Conservation (phyloP, 2,329 filamentous ascomycete species). For the Penicillium polonicum region DNA sequence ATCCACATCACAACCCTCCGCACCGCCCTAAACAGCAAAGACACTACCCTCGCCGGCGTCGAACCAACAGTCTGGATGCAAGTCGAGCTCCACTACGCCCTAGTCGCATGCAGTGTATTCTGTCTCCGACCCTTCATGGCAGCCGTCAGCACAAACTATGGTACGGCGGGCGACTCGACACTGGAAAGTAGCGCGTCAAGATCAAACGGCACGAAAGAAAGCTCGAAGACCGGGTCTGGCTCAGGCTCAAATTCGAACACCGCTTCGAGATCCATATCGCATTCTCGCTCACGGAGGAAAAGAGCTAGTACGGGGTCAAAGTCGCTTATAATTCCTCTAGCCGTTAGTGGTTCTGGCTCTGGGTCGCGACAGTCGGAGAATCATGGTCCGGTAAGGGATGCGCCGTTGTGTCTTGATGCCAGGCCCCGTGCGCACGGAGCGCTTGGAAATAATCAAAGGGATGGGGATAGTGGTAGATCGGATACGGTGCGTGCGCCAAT, state of each 20-base stretch:
- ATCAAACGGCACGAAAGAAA: constrained; percentile 17
- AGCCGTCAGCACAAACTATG: constrained; percentile 39
- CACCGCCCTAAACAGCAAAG: constrained; percentile 28
- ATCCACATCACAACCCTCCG: constrained; percentile 38
- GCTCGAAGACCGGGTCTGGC: constrained; percentile 19
- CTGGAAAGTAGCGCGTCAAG: constrained; percentile 27
- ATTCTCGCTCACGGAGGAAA: constrained; percentile 2
- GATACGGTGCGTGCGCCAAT: not conserved
- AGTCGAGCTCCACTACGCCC: constrained; percentile 36
- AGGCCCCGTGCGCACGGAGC: not conserved
- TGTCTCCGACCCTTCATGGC: constrained; percentile 39
- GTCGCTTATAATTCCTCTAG: not conserved
- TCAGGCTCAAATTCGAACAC: constrained; percentile 7
- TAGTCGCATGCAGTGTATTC: constrained; percentile 40
- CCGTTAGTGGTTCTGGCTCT: not conserved
- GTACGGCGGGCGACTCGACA: constrained; percentile 34
- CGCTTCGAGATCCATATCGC: constrained; percentile 8
- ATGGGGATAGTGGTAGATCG: not conserved
- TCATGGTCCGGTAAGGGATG: not conserved
- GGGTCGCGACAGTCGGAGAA: not conserved
- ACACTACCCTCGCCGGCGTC: constrained; percentile 38
- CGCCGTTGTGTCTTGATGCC: constrained; percentile 1
- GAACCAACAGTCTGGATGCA: constrained; percentile 39
- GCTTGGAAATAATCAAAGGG: not conserved
- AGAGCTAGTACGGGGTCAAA: not conserved